Percentiles rank a stretch among this genome's conserved stretches.
Conservation (phyloP, 345 rosid genomes). For the Moringa oleifera region DNA sequence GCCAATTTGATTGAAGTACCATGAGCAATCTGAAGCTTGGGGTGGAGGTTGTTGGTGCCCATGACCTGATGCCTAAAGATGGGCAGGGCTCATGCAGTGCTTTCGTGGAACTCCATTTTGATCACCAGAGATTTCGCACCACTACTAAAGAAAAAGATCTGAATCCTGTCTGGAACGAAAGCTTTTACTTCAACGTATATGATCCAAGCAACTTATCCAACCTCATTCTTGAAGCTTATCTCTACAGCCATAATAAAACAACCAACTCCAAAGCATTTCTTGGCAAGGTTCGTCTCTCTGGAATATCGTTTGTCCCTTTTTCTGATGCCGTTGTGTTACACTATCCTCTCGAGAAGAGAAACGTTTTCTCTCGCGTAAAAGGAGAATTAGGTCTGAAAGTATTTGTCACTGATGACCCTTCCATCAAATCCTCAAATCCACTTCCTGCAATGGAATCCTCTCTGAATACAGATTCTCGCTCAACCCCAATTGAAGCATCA, state of each 20-base stretch:
- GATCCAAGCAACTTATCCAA: constrained; percentile 50
- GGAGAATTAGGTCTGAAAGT: constrained; percentile 83
- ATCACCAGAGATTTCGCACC: constrained; percentile 65
- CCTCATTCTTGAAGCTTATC: constrained; percentile 57
- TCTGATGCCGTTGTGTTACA: constrained; percentile 73
- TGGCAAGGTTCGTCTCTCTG: constrained; percentile 67
- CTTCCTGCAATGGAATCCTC: constrained; percentile 46
- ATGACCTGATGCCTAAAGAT: constrained; percentile 58
- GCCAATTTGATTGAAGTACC: neutral
- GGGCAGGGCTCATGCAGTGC: constrained; percentile 50
- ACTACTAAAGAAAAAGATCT: constrained; percentile 58
- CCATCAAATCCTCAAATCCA: constrained; percentile 41
- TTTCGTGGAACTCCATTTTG: constrained; percentile 80
- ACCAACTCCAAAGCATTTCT: constrained; percentile 45
- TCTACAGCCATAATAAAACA: constrained; percentile 39
- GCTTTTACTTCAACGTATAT: constrained; percentile 75
- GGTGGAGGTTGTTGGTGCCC: constrained; percentile 78
- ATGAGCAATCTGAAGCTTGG: constrained; percentile 83
- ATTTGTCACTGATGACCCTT: constrained; percentile 59
- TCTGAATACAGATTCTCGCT: constrained; percentile 19
- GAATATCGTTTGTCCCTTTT: constrained; percentile 66
- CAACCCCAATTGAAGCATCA: constrained; percentile 24
- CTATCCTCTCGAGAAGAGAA: constrained; percentile 72
- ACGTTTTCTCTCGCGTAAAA: constrained; percentile 46
- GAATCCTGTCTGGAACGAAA: constrained; percentile 80